phyloP scores from a whole-genome alignment of 2,329 filamentous ascomycete genomes.

The Aspergillus pseudotamarii region DNA sequence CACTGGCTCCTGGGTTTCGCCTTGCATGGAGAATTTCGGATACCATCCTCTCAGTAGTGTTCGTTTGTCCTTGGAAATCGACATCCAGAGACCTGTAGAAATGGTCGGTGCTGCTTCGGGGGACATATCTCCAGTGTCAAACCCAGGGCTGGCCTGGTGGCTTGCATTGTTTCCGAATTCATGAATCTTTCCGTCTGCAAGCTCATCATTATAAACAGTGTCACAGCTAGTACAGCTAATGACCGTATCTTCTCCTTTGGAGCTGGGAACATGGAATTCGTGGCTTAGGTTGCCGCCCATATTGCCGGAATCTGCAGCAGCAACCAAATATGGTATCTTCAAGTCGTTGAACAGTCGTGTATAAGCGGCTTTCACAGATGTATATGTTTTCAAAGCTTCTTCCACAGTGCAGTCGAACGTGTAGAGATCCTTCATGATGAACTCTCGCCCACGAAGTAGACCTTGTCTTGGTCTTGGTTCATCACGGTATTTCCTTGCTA shows the following conservation, averaged over 20 bases:
- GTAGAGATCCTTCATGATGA: slow-evolving; percentile 97
- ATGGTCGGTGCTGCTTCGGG: slow-evolving; percentile 31
- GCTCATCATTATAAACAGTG: slow-evolving; percentile 84
- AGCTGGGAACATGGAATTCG: slow-evolving; percentile 84
- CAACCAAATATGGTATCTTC: slow-evolving; percentile 79
- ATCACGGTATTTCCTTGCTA: slow-evolving; percentile 90
- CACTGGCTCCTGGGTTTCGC: slow-evolving; percentile 32
- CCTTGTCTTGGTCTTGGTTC: slow-evolving; percentile 87
- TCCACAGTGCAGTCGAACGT: slow-evolving; percentile 77
- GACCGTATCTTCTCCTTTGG: slow-evolving; percentile 82
- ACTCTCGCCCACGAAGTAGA: slow-evolving; percentile 83
- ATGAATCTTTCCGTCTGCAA: slow-evolving; percentile 57
- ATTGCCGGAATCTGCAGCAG: slow-evolving; percentile 89
- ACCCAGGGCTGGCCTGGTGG: slow-evolving; percentile 19
- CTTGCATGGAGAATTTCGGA: slow-evolving; percentile 48
- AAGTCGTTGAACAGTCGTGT: slow-evolving; percentile 77
- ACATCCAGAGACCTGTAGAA: slow-evolving; percentile 44
- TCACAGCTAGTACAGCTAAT: slow-evolving; percentile 73
- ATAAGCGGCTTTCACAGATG: slow-evolving; percentile 73
- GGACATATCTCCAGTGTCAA: slow-evolving; percentile 25
- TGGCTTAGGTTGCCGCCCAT: slow-evolving; percentile 94
- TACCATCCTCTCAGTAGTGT: slow-evolving; percentile 73
- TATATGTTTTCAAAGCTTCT: slow-evolving; percentile 79
- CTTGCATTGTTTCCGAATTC: slow-evolving; percentile 12
- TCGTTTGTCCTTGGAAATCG: slow-evolving; percentile 58